Base-by-base conservation (phyloP, 805 yeast species). In the Saccharomycopsis oosterbeekiorum region DNA sequence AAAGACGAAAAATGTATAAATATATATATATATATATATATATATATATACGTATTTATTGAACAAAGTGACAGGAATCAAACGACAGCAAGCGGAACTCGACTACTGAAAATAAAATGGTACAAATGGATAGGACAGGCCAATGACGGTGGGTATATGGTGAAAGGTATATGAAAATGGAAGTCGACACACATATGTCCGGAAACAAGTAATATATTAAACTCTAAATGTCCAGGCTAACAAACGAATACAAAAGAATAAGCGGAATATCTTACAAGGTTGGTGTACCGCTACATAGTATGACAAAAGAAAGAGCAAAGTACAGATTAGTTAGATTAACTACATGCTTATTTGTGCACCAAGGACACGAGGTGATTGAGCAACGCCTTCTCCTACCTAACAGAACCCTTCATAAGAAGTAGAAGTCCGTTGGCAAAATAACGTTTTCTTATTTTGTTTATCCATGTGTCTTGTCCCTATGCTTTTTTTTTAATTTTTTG, bases 151-250 rank as follows among this genome's bases (percentile, higher is more conserved):
- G 34, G 34, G 6, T 29, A 29, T 29, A 29, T 29, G 34, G 34
- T 29, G 34, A 3, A 29, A 29, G 34, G 34, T 29, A 29, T 29
- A 5, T 47, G 12, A 47, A 47, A 19, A 26, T 47, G 26, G 53
- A 47, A 47, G 53, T 47, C 53, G 53, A 47, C 53, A 47, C 53
- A 47, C 53, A 47, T 47, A 47, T 47, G 53, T 47, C 53, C 21
- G 21, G 21, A 47, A 47, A 47, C 53, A 47, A n/a, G 53, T 47
- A 47, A 47, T 47, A 14, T 47, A 24, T 47, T 24, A 21, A 47
- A 47, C 34, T 19, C 21, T 47, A 26, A 15, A 47, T 24, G n/a
- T n/a, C 34, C 15, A 37, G 41, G 41, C 34, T 29, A 17, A 42
- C 15, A 11, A 42, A 42, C 17, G 10, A 42, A 42, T 2, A 41